Percentiles rank a stretch among this genome's conserved stretches.
phyloP scores from a whole-genome alignment of 208 protist species.

The Angomonas desouzai region DNA sequence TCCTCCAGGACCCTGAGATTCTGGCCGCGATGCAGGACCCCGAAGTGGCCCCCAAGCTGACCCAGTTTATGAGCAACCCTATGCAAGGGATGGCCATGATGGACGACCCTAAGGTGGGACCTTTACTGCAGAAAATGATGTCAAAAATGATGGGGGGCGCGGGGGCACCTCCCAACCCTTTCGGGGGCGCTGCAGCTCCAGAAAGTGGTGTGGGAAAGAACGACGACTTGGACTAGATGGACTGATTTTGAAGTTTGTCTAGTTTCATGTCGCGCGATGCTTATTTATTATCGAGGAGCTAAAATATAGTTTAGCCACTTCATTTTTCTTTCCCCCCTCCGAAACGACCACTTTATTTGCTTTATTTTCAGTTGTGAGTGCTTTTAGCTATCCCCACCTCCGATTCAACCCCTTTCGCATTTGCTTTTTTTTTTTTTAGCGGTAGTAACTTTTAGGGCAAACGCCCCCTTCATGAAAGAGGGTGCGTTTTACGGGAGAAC shows the following conservation, averaged over 20 bases:
- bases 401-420: too few species aligned
- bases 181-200: constrained; percentile 18
- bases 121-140: constrained; percentile 75
- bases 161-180: constrained; percentile 36
- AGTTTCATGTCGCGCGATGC: not conserved
- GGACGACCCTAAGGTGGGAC: constrained; percentile 72
- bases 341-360: too few species aligned
- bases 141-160: constrained; percentile 61
- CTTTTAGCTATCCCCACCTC: too few species aligned
- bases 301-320: not conserved
- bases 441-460: not conserved
- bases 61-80: constrained; percentile 61
- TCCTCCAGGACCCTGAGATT: constrained; percentile 59
- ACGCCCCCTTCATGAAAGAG: constrained; percentile 32
- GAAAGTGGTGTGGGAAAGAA: constrained; percentile 13
- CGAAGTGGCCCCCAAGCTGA: constrained; percentile 57
- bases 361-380: too few species aligned
- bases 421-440: constrained; percentile 11
- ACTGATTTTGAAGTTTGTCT: not conserved
- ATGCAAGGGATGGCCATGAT: constrained; percentile 60
- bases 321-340: constrained; percentile 2
- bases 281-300: not conserved
- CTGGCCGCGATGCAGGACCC: constrained; percentile 68
- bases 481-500: constrained; percentile 70
- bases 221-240: constrained; percentile 19